Evolutionary conservation across 257 asterid species (phyloP).

Genomic region (Cinchona pubescens): DNA sequence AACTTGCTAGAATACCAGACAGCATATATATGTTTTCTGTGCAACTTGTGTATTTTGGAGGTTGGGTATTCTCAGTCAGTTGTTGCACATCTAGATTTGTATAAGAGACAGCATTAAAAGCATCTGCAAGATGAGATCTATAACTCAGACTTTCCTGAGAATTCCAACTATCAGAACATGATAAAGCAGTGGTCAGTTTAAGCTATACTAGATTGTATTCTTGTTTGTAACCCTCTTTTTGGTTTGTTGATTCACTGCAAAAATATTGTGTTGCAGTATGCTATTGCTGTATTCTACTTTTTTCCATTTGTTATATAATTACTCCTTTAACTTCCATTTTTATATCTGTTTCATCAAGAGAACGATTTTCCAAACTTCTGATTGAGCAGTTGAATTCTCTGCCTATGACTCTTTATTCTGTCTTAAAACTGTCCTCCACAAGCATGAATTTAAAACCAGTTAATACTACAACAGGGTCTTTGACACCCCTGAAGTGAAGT

Average conservation of each 20-base stretch:
- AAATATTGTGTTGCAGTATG: not conserved
- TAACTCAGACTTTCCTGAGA: not conserved
- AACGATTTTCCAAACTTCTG: too few species aligned
- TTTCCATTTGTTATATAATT: not conserved
- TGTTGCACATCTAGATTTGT: not conserved
- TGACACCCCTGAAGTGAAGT: conserved; percentile 40
- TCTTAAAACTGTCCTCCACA: conserved; percentile 14
- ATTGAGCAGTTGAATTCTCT: conserved; percentile 8
- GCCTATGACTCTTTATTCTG: conserved; percentile 11
- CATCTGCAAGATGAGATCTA: too few species aligned
- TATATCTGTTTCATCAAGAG: not conserved
- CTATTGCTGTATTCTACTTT: not conserved
- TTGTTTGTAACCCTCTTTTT: not conserved
- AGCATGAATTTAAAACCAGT: conserved; percentile 28
- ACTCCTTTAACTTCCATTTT: not conserved
- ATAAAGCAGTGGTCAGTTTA: not conserved
- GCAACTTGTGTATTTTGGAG: not conserved
- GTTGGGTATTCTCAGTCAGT: not conserved
- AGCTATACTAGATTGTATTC: not conserved
- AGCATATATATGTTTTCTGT: not conserved
- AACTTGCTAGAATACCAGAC: not conserved
- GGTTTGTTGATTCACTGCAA: not conserved
- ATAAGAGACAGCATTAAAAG: too few species aligned
- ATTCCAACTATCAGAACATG: not conserved
- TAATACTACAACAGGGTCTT: conserved; percentile 40